Evolutionary conservation across 768 basidiomycete species (phyloP).

Genomic region (Tylopilus plumbeoviolaceoides): DNA sequence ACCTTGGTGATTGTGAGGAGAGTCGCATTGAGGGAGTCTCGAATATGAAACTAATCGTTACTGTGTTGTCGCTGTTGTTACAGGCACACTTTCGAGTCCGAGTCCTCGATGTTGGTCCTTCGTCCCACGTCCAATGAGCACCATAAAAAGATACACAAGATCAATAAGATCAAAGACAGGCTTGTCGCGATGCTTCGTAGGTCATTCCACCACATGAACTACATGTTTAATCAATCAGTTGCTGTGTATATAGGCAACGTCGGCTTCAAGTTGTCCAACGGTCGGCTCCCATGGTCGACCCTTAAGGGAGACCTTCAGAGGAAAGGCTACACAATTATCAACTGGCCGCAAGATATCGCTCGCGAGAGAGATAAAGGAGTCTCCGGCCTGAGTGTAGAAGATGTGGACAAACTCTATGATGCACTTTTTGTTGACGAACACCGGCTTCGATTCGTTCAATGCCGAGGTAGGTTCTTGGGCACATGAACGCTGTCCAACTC

Average conservation of each 20-base stretch:
- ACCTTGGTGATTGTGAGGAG: too few species aligned
- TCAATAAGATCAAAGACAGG: too few species aligned
- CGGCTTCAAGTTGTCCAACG: background rate
- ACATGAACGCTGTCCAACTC: background rate
- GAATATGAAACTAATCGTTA: too few species aligned
- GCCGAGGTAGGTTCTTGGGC: background rate
- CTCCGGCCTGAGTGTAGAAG: slow-evolving; percentile 1
- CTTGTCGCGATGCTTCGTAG: too few species aligned
- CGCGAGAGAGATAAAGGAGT: slow-evolving; percentile 7
- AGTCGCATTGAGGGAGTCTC: too few species aligned
- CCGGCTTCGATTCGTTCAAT: slow-evolving; percentile 2
- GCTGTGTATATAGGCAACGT: background rate
- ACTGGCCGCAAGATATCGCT: slow-evolving; percentile 6
- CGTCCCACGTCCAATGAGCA: too few species aligned
- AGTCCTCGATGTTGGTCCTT: too few species aligned
- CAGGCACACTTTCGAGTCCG: too few species aligned
- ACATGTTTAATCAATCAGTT: too few species aligned
- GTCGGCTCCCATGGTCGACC: slow-evolving; percentile 11
- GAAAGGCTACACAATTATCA: slow-evolving; percentile 1
- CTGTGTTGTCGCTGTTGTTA: too few species aligned
- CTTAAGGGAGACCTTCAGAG: slow-evolving; percentile 4
- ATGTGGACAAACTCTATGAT: slow-evolving; percentile 2
- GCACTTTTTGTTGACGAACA: slow-evolving; percentile 3
- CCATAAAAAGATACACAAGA: too few species aligned
- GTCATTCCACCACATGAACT: too few species aligned